Evolutionary conservation across 2,329 filamentous ascomycete genomes (phyloP).

Genomic region (Lachnellula cervina): DNA sequence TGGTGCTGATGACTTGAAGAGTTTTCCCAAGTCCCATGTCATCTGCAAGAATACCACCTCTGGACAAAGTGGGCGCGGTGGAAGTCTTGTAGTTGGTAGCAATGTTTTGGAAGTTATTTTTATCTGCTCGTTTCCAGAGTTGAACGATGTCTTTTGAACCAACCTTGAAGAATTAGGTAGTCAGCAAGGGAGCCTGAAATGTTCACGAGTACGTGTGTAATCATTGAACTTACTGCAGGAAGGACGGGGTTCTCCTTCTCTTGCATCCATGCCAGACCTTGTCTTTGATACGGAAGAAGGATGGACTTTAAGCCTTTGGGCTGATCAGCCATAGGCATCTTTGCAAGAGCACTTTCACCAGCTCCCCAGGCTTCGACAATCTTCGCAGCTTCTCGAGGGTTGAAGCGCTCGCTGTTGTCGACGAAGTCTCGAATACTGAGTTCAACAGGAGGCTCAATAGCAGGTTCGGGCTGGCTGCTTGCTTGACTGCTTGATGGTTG

Average conservation of each 20-base stretch:
- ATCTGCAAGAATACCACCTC: constrained; percentile 81
- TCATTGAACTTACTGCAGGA: constrained; percentile 40
- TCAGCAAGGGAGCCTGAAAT: background rate
- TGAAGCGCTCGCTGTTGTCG: constrained; percentile 60
- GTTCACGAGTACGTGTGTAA: background rate
- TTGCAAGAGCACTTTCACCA: constrained; percentile 60
- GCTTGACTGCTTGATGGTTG: constrained; percentile 12
- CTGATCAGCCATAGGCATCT: constrained; percentile 68
- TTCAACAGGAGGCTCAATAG: constrained; percentile 5
- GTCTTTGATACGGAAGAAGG: constrained; percentile 74
- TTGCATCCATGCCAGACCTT: constrained; percentile 76
- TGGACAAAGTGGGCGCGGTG: constrained; percentile 58
- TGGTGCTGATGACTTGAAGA: constrained; percentile 75
- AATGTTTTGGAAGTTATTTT: constrained; percentile 56
- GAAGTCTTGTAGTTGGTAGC: constrained; percentile 64
- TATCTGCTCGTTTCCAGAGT: constrained; percentile 60
- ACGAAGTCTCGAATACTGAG: constrained; percentile 50
- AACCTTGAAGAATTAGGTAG: background rate
- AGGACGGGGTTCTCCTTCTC: constrained; percentile 67
- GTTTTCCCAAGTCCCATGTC: constrained; percentile 96
- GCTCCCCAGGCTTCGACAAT: constrained; percentile 54
- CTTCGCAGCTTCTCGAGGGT: constrained; percentile 62
- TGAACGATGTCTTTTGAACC: constrained; percentile 63
- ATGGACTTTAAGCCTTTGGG: constrained; percentile 60
- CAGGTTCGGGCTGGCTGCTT: constrained; percentile 7